Conservation (phyloP, 1,284 basidiomycete species). For the Gymnopus androsaceus region DNA sequence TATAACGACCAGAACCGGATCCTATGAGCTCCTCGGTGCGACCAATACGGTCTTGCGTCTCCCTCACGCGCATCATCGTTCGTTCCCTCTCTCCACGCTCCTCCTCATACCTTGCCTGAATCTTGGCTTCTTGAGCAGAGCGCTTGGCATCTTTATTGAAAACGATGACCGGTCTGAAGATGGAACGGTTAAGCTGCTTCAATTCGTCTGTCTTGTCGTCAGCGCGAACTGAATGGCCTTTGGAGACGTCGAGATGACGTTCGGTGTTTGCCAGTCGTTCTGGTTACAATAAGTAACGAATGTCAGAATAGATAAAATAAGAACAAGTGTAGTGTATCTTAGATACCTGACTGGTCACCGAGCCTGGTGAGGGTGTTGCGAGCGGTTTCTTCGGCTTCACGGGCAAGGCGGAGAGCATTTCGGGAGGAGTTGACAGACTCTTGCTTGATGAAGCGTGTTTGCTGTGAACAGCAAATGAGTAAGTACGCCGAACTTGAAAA, state of each 20-base stretch:
- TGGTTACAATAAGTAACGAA: conserved; percentile 29
- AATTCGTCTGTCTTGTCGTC: conserved; percentile 95
- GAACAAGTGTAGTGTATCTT: conserved; percentile 30
- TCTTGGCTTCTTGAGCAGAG: conserved; percentile 87
- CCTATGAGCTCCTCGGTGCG: conserved; percentile 41
- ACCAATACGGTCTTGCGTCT: conserved; percentile 86
- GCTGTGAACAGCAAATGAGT: no score
- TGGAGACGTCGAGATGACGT: conserved; percentile 92
- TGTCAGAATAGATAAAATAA: not conserved
- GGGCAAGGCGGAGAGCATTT: conserved; percentile 90
- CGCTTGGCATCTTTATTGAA: conserved; percentile 94
- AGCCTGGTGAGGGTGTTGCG: conserved; percentile 84
- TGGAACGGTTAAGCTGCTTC: conserved; percentile 92
- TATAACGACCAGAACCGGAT: conserved; percentile 38
- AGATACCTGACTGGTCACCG: conserved; percentile 92
- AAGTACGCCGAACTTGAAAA: no score
- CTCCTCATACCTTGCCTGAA: conserved; percentile 86
- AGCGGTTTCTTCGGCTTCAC: conserved; percentile 96
- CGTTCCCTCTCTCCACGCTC: conserved; percentile 87
- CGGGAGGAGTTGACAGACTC: conserved; percentile 89
- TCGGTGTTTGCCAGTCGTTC: conserved; percentile 95
- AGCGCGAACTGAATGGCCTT: conserved; percentile 86
- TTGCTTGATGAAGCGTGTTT: conserved; percentile 90
- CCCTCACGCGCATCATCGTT: conserved; percentile 82
- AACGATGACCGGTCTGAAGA: conserved; percentile 91